These are phyloP conservation scores for Hypoxylon rubiginosum DNA, from an alignment of 2,329 filamentous ascomycete species.

Conservation along the genomic window DNA sequence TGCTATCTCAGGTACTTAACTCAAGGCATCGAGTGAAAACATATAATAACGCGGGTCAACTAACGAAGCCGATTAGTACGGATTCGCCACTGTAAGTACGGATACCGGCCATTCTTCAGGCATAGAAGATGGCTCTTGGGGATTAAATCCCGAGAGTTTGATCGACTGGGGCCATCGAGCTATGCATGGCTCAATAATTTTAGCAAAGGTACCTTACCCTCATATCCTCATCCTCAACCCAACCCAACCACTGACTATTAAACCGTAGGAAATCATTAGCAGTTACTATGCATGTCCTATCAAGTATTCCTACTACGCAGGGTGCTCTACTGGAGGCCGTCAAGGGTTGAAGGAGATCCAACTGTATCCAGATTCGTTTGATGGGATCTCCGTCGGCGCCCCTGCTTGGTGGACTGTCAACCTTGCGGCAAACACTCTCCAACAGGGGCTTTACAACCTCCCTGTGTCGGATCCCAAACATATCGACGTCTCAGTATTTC, in stretches of 20 bases:
- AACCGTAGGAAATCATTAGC: conserved; percentile 57
- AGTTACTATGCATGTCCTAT: conserved; percentile 61
- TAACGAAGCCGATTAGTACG: conserved; percentile 47
- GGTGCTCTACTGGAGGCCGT: conserved; percentile 71
- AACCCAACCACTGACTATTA: conserved; percentile 1
- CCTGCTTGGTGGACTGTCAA: conserved; percentile 65
- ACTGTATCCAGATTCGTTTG: conserved; percentile 67
- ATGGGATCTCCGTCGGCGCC: conserved; percentile 67
- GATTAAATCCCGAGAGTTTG: conserved; percentile 53
- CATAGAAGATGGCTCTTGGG: conserved; percentile 55
- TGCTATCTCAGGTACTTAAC: conserved; percentile 44
- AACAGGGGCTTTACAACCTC: conserved; percentile 60
- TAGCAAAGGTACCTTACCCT: conserved; percentile 54
- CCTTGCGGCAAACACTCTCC: conserved; percentile 55
- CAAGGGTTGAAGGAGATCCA: conserved; percentile 70
- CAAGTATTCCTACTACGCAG: conserved; percentile 66
- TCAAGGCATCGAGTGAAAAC: neutral
- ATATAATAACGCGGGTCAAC: neutral
- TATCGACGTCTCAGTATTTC: conserved; percentile 58
- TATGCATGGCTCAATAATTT: conserved; percentile 63
- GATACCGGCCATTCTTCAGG: conserved; percentile 59
- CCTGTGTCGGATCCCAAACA: conserved; percentile 57
- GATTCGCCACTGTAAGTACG: conserved; percentile 60
- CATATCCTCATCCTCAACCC: neutral
- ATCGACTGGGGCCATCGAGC: conserved; percentile 59